Conservation (phyloP, 176 grass and related monocot species). For the Carex scoparia region DNA sequence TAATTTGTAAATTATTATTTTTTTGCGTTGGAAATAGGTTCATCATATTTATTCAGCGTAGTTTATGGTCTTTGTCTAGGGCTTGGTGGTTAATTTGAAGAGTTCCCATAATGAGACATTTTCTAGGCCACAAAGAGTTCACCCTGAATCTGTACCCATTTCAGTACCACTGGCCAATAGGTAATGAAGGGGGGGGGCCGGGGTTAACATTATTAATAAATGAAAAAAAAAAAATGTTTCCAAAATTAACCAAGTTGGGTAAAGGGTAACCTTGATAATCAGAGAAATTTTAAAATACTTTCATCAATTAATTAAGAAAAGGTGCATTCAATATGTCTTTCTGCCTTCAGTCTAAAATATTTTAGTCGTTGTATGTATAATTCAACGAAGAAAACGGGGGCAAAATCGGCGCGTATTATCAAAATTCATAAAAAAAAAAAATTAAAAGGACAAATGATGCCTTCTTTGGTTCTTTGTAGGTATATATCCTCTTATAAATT, state of each 20-base stretch:
- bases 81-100: background rate
- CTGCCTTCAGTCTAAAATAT: background rate
- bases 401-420: background rate
- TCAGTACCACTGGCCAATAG: background rate
- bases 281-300: background rate
- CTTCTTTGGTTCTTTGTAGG: background rate
- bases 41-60: conserved; percentile 8
- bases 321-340: background rate
- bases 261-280: background rate
- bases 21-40: background rate
- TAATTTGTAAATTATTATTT: conserved; percentile 13
- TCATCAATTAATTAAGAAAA: background rate
- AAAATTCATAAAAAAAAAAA: background rate
- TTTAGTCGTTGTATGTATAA: background rate
- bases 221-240: background rate
- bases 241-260: background rate
- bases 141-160: background rate
- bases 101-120: background rate
- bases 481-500: background rate
- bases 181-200: no score
- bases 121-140: background rate
- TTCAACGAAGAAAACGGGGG: background rate
- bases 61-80: background rate
- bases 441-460: background rate
- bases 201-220: background rate